A percentile compares a stretch with the other conserved stretches of the same genome.
phyloP scores from a whole-genome alignment of 306 rosid genomes.

The Quercus wislizeni region DNA sequence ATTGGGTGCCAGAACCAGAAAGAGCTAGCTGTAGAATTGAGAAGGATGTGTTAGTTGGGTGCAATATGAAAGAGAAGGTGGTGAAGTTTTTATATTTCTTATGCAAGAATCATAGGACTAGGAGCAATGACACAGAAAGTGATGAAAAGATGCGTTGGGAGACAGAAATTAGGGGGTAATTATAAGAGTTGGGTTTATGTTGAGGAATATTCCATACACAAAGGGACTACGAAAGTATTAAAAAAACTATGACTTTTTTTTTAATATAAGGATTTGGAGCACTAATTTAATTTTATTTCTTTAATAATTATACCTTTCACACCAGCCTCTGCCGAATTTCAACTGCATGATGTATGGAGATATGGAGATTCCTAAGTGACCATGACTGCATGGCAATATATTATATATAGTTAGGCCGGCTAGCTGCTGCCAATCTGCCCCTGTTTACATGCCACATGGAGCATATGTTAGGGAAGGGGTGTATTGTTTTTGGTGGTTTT shows the following conservation, averaged over 20 bases:
- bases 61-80: background rate
- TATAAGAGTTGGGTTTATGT: constrained; percentile 41
- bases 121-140: background rate
- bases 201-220: constrained; percentile 41
- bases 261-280: background rate
- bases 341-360: background rate
- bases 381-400: background rate
- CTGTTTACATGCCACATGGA: background rate
- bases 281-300: no score
- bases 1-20: no score
- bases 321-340: constrained; percentile 14
- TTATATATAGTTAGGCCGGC: background rate
- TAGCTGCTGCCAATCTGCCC: background rate
- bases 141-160: background rate
- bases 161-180: background rate
- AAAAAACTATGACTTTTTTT: background rate
- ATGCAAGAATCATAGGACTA: background rate
- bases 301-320: constrained; percentile 13
- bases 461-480: background rate
- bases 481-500: no score
- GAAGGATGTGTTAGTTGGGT: background rate
- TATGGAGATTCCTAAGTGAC: background rate
- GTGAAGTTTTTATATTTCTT: background rate
- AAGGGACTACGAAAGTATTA: background rate
- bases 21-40: background rate